A percentile compares a stretch with the other conserved stretches of the same genome.
These are phyloP conservation scores for Turnera subulata DNA, from an alignment of 345 rosid species.

Conservation along the genomic window DNA sequence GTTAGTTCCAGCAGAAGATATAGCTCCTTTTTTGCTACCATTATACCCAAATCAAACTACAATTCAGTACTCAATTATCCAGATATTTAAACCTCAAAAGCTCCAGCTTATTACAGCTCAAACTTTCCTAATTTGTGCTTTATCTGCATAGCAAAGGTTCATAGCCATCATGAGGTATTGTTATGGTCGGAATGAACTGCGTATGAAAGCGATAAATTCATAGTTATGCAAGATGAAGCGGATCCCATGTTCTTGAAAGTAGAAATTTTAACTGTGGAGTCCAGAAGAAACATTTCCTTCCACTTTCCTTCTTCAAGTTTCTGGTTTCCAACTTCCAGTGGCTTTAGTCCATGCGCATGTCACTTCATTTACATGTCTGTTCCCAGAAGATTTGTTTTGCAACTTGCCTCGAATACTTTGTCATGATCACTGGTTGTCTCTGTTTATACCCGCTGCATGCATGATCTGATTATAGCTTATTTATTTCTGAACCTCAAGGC, in stretches of 20 bases:
- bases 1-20: no score
- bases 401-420: background rate
- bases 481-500: conserved; percentile 52
- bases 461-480: conserved; percentile 14
- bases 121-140: background rate
- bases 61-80: no score
- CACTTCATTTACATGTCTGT: background rate
- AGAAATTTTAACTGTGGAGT: no score
- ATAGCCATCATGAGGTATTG: background rate
- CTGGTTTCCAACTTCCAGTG: background rate
- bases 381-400: background rate
- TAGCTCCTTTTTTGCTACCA: no score
- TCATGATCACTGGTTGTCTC: background rate
- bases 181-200: no score
- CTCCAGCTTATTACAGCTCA: background rate
- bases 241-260: no score
- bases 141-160: background rate
- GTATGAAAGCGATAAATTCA: no score
- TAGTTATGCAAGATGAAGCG: no score
- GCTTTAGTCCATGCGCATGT: background rate
- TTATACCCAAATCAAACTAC: no score
- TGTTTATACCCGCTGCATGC: background rate
- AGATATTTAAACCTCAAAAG: background rate
- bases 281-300: no score
- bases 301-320: no score